Base-by-base conservation (phyloP, 805 yeast genomes). In the Metschnikowia koreensis region DNA sequence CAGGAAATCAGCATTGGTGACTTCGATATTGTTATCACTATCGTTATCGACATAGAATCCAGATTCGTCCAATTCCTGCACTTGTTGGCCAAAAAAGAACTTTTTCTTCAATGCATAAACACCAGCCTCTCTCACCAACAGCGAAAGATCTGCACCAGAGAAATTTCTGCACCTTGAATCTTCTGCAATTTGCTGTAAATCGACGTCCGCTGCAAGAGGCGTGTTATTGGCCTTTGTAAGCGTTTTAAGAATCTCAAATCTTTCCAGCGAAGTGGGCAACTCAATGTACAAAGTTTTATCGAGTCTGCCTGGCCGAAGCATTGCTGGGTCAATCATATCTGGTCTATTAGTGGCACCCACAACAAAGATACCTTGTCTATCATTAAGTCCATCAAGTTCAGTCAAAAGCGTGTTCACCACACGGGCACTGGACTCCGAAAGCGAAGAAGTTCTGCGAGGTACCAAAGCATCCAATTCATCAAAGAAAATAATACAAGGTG, bases 271-370 rank as follows among this genome's bases (percentile, higher is more conserved):
- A 7, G 82, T 81, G 3, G 99, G 99, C 47, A 93, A 76, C 66
- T 93, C 97, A 28, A 93, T 93, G 68, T 86, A 93, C 42, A 93
- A 73, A 2, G 97, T 89, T 69, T 93, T 94, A 65, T 94, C 98
- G 61, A 93, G 77, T 68, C 99, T 82, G 6, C 98, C 99, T 0
- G 98, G 98, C 66, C 99, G 81, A 42, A 94, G 72, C 98, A 93
- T 94, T 0, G 99, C 99, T 3, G 97, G 91, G 69, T 93, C 99
- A 58, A 93, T 94, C 89, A 93, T 93, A 66, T 93, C 99, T 0
- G 98, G 98, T 66, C 99, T 81, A 63, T 93, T 93, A 0, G 99
- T 93, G 1, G 99, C 99, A 29, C 97, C 98, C 59, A 93, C 82
- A 4, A 93, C 98, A 67, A 87, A 94, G 1, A 93, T 89, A 1